Evolutionary conservation across 441 rosid genomes (phyloP).

Genomic region (Gossypium davidsonii): DNA sequence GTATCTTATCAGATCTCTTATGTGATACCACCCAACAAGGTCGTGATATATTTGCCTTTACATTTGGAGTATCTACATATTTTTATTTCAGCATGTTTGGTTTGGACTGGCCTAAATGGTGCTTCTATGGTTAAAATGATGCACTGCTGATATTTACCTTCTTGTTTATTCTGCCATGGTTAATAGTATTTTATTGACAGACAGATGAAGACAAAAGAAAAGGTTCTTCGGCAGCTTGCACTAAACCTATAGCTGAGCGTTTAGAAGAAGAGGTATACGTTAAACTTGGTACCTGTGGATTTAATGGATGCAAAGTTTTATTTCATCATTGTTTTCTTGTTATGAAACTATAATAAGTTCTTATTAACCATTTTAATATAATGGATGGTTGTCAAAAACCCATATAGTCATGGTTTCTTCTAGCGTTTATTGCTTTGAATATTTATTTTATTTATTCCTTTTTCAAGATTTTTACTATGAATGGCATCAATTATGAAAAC

Average conservation of each 20-base stretch:
- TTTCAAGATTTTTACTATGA: neutral
- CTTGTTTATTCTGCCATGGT: neutral
- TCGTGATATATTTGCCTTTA: constrained; percentile 20
- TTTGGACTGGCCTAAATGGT: neutral
- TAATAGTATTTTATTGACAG: constrained; percentile 33
- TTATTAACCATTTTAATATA: neutral
- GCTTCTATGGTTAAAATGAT: constrained; percentile 10
- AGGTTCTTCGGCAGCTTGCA: constrained; percentile 44
- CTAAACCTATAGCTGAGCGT: constrained; percentile 64
- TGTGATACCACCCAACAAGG: constrained; percentile 89
- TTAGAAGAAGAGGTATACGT: constrained; percentile 68
- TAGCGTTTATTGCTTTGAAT: neutral
- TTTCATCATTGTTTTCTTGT: neutral
- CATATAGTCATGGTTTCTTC: neutral
- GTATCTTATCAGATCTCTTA: constrained; percentile 62
- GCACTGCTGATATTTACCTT: neutral
- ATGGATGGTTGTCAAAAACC: neutral
- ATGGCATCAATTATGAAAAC: neutral
- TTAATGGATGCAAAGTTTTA: neutral
- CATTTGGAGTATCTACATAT: neutral
- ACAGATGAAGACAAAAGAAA: constrained; percentile 69
- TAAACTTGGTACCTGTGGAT: constrained; percentile 2
- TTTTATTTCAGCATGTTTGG: neutral
- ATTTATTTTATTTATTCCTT: neutral
- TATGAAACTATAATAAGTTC: neutral